Conservation (phyloP, 306 rosid species). For the Gillenia trifoliata region DNA sequence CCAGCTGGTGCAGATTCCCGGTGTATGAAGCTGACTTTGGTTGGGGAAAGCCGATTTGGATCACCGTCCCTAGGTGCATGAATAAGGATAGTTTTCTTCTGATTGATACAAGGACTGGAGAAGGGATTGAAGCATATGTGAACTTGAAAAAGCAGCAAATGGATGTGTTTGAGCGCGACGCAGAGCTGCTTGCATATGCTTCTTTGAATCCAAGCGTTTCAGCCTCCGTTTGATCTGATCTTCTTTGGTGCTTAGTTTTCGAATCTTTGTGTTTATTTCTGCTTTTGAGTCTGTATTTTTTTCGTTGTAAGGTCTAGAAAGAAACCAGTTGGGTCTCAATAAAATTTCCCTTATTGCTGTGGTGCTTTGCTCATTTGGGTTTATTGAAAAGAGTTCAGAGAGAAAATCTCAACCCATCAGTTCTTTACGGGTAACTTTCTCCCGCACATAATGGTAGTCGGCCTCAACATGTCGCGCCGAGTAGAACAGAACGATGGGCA, state of each 20-base stretch:
- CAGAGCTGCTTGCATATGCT: conserved; percentile 14
- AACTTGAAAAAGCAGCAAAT: conserved; percentile 13
- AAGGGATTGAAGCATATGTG: conserved; percentile 25
- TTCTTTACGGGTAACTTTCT: too few species aligned
- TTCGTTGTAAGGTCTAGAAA: too few species aligned
- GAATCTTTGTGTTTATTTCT: too few species aligned
- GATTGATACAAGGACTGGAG: conserved; percentile 19
- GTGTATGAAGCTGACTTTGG: conserved; percentile 32
- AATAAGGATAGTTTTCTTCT: conserved; percentile 8
- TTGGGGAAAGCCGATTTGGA: conserved; percentile 31
- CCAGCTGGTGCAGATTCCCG: conserved; percentile 27
- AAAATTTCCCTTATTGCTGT: too few species aligned
- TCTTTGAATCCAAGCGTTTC: conserved; percentile 8
- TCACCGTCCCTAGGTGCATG: not conserved
- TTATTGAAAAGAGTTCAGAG: too few species aligned
- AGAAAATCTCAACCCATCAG: too few species aligned
- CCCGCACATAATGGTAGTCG: too few species aligned
- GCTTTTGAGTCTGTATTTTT: not conserved
- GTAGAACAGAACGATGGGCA: conserved; percentile 16
- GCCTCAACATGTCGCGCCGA: not conserved
- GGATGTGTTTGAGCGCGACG: conserved; percentile 10
- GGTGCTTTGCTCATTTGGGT: too few species aligned
- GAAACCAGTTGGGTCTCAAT: too few species aligned
- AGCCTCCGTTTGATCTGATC: not conserved
- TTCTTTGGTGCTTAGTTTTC: not conserved